Evolutionary conservation across 2,329 filamentous ascomycete species (phyloP), one percentile per base, ranked within the genome.

Genomic region (Hymenoscyphus occultus): DNA sequence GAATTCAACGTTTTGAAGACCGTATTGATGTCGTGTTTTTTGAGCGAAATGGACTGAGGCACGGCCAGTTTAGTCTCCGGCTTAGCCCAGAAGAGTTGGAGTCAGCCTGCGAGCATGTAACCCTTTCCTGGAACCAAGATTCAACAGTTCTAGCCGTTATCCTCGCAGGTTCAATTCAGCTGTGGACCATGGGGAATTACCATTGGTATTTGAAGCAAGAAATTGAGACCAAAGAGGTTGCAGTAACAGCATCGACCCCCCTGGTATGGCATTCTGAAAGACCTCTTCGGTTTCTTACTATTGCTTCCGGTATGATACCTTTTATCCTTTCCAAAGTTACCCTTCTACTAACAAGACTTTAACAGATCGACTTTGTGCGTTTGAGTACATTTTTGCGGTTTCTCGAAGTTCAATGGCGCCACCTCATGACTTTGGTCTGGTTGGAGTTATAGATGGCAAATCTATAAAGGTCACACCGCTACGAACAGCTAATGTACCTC

Each of bases 171-270:
- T 84, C 86, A 64, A 80, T 95, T n/a, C 95, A 99, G 74, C 80
- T 99, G 1, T 99, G 95, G 95, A 97, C 93, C 0, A 97, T 90
- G 84, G 91, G 92, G 22, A 99, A 99, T 76, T 99, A 99, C 71
- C 92, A 98, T 75, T 99, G 95, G 86, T 98, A 98, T 76, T 82
- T 99, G 16, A 99, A 99, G 79, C 93, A 97, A 76, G 93, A 97
- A 75, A 82, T 97, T 6, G 78, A 80, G 6, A 79, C 83, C 6
- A 72, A 71, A 13, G 70, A 72, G 3, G 72, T 77, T 48, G 61
- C 73, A 58, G 71, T 75, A 48, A 69, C 86, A n/a, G 39, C 67
- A n/a, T 60, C 54, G 19, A 65, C 35, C 22, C 67, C 72, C 16
- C 28, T 77, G 5, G 75, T 80, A 0, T 99, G 95, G 95, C 92